Percentiles rank a stretch among this genome's conserved stretches.
These are phyloP conservation scores for Cardiospermum halicacabum DNA, from an alignment of 345 rosid species.

Conservation along the genomic window DNA sequence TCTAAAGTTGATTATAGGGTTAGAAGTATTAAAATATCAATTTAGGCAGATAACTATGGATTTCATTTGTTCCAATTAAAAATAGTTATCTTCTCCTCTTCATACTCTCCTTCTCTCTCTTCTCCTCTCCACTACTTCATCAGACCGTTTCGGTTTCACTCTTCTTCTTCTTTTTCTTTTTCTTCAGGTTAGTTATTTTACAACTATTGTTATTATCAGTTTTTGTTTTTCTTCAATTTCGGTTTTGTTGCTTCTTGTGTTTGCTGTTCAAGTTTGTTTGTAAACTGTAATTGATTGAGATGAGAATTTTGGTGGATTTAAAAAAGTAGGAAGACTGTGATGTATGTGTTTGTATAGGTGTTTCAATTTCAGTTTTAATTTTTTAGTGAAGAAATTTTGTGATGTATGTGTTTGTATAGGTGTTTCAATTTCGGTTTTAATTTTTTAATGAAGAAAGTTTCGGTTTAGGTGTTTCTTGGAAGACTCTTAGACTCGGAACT, in stretches of 20 bases:
- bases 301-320: slow-evolving; percentile 17
- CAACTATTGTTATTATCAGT: neutral
- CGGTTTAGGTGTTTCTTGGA: slow-evolving; percentile 68
- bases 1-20: neutral
- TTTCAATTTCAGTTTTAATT: slow-evolving; percentile 8
- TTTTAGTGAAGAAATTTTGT: slow-evolving; percentile 47
- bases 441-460: slow-evolving; percentile 43
- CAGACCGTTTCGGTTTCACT: slow-evolving; percentile 32
- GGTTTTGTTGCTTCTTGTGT: neutral
- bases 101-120: slow-evolving; percentile 22
- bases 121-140: slow-evolving; percentile 7
- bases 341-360: slow-evolving; percentile 13
- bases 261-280: neutral
- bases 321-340: slow-evolving; percentile 3
- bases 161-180: neutral
- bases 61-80: no score
- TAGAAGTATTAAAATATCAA: neutral
- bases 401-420: no score
- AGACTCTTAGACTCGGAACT: slow-evolving; percentile 58
- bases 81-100: slow-evolving; percentile 40
- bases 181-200: neutral
- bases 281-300: neutral
- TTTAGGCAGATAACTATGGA: neutral
- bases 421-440: slow-evolving; percentile 11
- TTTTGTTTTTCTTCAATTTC: neutral